A percentile compares a stretch with the other conserved stretches of the same genome.
These are phyloP conservation scores for Phytopythium oedochilum DNA, from an alignment of 352 stramenopile genomes.

Conservation along the genomic window DNA sequence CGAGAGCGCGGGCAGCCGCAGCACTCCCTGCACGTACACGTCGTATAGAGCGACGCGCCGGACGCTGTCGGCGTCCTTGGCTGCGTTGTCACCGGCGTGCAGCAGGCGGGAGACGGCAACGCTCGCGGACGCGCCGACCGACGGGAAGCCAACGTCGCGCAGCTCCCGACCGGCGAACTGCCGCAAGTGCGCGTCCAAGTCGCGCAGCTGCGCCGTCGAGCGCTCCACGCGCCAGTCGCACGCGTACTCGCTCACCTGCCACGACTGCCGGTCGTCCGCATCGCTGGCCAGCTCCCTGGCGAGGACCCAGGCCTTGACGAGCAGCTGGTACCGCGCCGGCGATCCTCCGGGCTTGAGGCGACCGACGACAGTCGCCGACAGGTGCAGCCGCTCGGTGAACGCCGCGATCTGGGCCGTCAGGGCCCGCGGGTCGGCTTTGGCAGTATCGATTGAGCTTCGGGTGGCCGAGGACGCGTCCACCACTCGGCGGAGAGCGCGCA, in stretches of 20 bases:
- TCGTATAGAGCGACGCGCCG: slow-evolving; percentile 36
- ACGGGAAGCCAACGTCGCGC: slow-evolving; percentile 43
- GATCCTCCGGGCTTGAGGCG: slow-evolving; percentile 12
- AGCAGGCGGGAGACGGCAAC: slow-evolving; percentile 21
- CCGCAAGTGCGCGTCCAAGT: slow-evolving; percentile 48
- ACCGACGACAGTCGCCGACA: slow-evolving; percentile 34
- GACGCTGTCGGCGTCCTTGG: slow-evolving; percentile 26
- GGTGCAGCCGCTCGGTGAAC: slow-evolving; percentile 48
- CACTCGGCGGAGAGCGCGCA: slow-evolving; percentile 26
- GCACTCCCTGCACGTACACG: slow-evolving; percentile 44
- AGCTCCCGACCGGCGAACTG: slow-evolving; percentile 39
- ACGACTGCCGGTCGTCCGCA: slow-evolving; percentile 14
- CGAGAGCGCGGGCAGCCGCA: slow-evolving; percentile 47
- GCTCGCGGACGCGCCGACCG: slow-evolving; percentile 8
- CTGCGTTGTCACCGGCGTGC: slow-evolving; percentile 15
- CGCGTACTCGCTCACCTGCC: slow-evolving; percentile 68
- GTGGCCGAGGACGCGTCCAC: slow-evolving; percentile 1
- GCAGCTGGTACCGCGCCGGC: slow-evolving; percentile 44
- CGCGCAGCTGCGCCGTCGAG: slow-evolving; percentile 35
- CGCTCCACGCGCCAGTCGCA: slow-evolving; percentile 46
- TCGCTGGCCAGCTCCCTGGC: slow-evolving; percentile 38
- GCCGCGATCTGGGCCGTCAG: slow-evolving; percentile 33
- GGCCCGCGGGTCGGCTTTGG: slow-evolving; percentile 22
- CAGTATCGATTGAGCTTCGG: not conserved
- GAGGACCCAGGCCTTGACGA: slow-evolving; percentile 57